These are phyloP conservation scores for Balakata baccata DNA, from an alignment of 345 rosid species.

Conservation along the genomic window DNA sequence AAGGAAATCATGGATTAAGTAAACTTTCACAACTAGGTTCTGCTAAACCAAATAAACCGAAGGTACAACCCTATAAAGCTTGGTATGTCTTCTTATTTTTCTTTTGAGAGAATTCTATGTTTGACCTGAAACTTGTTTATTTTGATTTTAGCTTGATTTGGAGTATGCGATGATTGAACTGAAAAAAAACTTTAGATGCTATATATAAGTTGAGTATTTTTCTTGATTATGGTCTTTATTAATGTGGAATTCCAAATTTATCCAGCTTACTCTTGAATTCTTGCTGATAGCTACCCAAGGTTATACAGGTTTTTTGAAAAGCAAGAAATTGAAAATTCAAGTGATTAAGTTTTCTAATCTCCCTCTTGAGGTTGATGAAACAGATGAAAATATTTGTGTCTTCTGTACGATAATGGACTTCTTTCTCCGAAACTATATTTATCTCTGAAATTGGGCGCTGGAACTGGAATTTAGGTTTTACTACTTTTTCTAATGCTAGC, in stretches of 20 bases:
- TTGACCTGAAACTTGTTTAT: background rate
- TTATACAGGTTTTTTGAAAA: background rate
- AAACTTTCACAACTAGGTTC: conserved; percentile 51
- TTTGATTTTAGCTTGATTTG: conserved; percentile 12
- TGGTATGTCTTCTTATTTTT: background rate
- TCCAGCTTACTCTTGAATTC: background rate
- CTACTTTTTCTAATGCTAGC: background rate
- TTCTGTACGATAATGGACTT: background rate
- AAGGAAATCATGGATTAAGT: conserved; percentile 35
- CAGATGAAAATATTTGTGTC: background rate
- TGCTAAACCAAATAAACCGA: conserved; percentile 48
- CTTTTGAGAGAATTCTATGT: background rate
- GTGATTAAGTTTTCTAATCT: background rate
- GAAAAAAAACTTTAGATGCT: conserved; percentile 34
- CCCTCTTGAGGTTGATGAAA: background rate
- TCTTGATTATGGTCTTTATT: background rate
- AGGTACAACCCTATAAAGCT: conserved; percentile 43
- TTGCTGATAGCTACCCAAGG: background rate
- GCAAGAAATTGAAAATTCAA: background rate
- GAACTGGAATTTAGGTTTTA: background rate
- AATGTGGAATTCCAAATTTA: background rate
- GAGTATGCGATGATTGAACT: background rate
- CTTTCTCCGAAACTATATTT: background rate
- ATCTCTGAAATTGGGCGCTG: background rate
- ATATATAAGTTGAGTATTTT: background rate